These are phyloP conservation scores for Acanthamoeba castellanii DNA, from an alignment of 208 protist species.

Conservation along the genomic window DNA sequence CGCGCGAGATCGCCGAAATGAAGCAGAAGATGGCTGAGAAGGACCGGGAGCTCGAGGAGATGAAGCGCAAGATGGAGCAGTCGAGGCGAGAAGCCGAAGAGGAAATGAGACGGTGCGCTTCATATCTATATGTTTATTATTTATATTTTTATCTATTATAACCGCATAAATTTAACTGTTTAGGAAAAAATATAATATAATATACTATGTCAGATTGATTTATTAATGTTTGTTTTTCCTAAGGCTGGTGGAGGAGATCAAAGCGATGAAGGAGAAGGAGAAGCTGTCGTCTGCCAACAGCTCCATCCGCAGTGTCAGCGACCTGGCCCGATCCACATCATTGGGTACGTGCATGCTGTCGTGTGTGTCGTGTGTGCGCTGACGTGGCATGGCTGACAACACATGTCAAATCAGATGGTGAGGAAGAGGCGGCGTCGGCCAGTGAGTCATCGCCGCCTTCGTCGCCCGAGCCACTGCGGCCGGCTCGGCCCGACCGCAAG, in stretches of 20 bases:
- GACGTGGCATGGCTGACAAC: too few species aligned
- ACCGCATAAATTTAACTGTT: too few species aligned
- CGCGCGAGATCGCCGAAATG: neutral
- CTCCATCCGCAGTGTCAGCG: neutral
- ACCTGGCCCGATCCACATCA: neutral
- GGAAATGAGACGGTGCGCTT: neutral
- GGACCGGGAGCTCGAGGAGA: slow-evolving; percentile 39
- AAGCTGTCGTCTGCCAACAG: neutral
- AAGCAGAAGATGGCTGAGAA: slow-evolving; percentile 16
- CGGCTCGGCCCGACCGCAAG: neutral
- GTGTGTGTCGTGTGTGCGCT: too few species aligned
- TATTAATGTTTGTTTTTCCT: neutral
- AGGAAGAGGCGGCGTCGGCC: neutral
- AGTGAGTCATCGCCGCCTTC: neutral
- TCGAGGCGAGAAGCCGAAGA: slow-evolving; percentile 2
- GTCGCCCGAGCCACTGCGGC: neutral
- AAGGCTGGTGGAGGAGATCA: slow-evolving; percentile 40
- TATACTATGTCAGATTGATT: neutral
- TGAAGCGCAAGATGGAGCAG: slow-evolving; percentile 46
- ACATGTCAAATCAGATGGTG: neutral
- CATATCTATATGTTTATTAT: neutral
- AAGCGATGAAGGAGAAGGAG: slow-evolving; percentile 44
- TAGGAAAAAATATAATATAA: neutral
- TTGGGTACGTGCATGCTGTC: neutral
- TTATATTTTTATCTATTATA: neutral